Evolutionary conservation across 306 rosid genomes (phyloP), one percentile per base, ranked within the genome.

Genomic region (Quercus cerris): DNA sequence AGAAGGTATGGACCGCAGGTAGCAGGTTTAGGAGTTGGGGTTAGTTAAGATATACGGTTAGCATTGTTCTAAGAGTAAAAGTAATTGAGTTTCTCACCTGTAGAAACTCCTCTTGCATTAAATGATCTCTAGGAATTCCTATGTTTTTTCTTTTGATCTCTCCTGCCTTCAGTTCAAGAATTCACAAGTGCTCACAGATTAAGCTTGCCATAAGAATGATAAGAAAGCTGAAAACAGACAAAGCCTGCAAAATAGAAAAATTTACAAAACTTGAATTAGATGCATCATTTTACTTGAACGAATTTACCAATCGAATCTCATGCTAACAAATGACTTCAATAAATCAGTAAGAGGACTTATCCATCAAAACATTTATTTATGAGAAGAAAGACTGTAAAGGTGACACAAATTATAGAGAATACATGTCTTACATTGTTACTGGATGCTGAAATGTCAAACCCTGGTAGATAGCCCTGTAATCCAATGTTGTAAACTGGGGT

Each of bases 401-500:
- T 15, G 4, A 64, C 35, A 10, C 72, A 67, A 35, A 35, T 35
- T 33, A 33, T n/a, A 8, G 72, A 19, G 52, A 68, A 12, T 19
- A 6, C 5, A 35, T 6, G 27, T 68, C 94, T 90, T 86, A 89
- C 97, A 41, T 76, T 74, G 23, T 82, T 76, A 46, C 73, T 83
- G 35, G 94, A 91, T 41, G 77, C 83, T 19, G 91, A 63, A 64
- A 77, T 70, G 75, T 82, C 79, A 5, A 91, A 56, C 80, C 75
- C 79, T 1, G 97, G 91, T 25, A 87, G 91, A 78, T 84, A 69
- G 51, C 93, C 92, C 28, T 90, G 88, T 57, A 88, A 74, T 63
- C 93, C 98, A 76, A 88, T 81, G 58, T 91, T 75, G 74, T 94
- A 94, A 73, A 94, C 98, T 11, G 88, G 97, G 1, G 77, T 71